Conservation (phyloP, 805 yeast genomes). For the Yarrowia sp. region DNA sequence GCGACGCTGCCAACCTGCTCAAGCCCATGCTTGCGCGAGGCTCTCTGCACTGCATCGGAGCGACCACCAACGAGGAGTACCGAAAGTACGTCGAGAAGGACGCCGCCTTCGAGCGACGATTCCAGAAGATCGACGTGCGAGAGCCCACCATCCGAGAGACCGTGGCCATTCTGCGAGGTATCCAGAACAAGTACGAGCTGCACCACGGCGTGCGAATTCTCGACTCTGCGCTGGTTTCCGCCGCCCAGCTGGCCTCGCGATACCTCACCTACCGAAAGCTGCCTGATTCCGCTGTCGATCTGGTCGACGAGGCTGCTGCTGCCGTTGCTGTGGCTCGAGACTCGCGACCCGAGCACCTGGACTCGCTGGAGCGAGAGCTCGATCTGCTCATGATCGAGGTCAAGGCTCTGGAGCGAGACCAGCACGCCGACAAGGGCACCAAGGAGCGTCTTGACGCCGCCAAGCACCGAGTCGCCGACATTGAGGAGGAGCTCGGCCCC, state of each 20-base stretch:
- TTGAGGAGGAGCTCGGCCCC: constrained; percentile 84
- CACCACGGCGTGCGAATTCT: constrained; percentile 97
- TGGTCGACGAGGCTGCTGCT: constrained; percentile 95
- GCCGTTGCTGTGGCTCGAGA: constrained; percentile 98
- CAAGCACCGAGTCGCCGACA: constrained; percentile 69
- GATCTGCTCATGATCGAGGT: constrained; percentile 93
- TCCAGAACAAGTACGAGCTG: constrained; percentile 91
- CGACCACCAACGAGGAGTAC: constrained; percentile 93
- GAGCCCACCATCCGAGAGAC: constrained; percentile 93
- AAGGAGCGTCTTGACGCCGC: constrained; percentile 83
- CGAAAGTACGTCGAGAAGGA: constrained; percentile 90
- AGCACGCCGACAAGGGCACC: constrained; percentile 67
- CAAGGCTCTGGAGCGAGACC: constrained; percentile 92
- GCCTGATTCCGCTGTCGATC: constrained; percentile 96
- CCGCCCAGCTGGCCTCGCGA: constrained; percentile 91
- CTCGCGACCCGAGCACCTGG: constrained; percentile 95
- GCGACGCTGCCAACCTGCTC: constrained; percentile 93
- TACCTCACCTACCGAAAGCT: constrained; percentile 91
- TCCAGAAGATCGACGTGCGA: constrained; percentile 93
- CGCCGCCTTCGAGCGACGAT: constrained; percentile 98
- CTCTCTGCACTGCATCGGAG: constrained; percentile 94
- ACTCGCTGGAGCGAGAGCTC: constrained; percentile 86
- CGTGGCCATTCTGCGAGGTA: constrained; percentile 92
- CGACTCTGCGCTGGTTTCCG: constrained; percentile 90
- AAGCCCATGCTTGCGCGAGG: constrained; percentile 98